Conservation (phyloP, 768 basidiomycete genomes). For the Lactarius psammicola region DNA sequence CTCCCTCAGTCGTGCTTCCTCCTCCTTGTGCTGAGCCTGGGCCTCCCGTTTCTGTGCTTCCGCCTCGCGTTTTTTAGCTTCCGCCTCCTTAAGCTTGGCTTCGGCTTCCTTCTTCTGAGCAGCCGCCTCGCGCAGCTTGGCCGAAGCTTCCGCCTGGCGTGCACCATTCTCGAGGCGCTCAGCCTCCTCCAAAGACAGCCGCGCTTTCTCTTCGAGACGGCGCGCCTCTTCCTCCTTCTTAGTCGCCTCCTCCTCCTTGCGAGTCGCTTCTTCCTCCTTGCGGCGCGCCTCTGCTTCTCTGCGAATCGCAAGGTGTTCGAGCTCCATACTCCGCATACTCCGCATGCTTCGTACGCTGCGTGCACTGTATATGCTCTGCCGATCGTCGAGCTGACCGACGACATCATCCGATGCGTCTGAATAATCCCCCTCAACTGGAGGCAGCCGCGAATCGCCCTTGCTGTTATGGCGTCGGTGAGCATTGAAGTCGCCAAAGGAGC, state of each 20-base stretch:
- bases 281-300: slow-evolving; percentile 28
- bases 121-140: slow-evolving; percentile 27
- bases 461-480: slow-evolving; percentile 22
- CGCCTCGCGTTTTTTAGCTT: slow-evolving; percentile 38
- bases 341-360: slow-evolving; percentile 24
- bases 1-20: slow-evolving; percentile 35
- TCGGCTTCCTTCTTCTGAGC: slow-evolving; percentile 28
- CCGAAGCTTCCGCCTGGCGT: slow-evolving; percentile 31
- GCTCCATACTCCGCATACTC: slow-evolving; percentile 24
- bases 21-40: slow-evolving; percentile 37
- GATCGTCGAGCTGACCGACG: slow-evolving; percentile 24
- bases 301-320: slow-evolving; percentile 29
- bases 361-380: slow-evolving; percentile 19
- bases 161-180: slow-evolving; percentile 29
- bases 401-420: slow-evolving; percentile 25
- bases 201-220: slow-evolving; percentile 31
- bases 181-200: slow-evolving; percentile 27
- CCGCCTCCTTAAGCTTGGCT: slow-evolving; percentile 30
- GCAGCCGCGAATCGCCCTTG: slow-evolving; percentile 21
- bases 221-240: slow-evolving; percentile 31
- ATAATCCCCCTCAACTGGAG: slow-evolving; percentile 11
- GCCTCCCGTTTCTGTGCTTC: slow-evolving; percentile 37
- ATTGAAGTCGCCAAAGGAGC: slow-evolving; percentile 22
- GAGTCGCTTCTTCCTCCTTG: slow-evolving; percentile 34
- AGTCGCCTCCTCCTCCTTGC: slow-evolving; percentile 33